Conservation (phyloP, 2,329 filamentous ascomycete species). For the Paraconiothyrium sp. region DNA sequence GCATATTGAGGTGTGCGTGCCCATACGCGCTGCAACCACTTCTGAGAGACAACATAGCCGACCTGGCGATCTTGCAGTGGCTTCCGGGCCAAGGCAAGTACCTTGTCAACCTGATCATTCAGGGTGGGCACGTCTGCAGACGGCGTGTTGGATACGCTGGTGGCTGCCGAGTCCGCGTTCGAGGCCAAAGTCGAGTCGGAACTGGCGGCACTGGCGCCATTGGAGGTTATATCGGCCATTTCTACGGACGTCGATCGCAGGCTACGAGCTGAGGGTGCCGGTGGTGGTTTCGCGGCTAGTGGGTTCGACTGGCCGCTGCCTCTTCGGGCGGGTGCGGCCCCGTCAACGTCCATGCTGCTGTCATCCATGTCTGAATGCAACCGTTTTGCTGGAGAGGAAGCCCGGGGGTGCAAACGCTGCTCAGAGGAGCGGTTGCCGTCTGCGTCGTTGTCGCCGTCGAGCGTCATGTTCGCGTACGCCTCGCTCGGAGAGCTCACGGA, state of each 20-base stretch:
- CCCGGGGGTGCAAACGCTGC: conserved; percentile 48
- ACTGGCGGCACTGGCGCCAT: conserved; percentile 34
- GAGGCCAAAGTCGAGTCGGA: conserved; percentile 41
- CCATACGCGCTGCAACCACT: conserved; percentile 72
- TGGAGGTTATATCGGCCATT: conserved; percentile 51
- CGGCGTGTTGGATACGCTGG: conserved; percentile 32
- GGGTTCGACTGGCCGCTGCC: conserved; percentile 39
- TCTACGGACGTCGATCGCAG: conserved; percentile 54
- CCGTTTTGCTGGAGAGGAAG: conserved; percentile 65
- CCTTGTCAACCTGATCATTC: conserved; percentile 78
- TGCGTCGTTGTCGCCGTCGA: conserved; percentile 53
- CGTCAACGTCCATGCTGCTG: conserved; percentile 48
- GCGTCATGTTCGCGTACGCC: conserved; percentile 62
- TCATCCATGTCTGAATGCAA: conserved; percentile 65
- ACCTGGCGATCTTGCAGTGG: conserved; percentile 75
- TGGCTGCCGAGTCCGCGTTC: conserved; percentile 34
- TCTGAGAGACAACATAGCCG: conserved; percentile 79
- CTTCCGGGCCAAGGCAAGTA: conserved; percentile 68
- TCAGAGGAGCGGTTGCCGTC: conserved; percentile 35
- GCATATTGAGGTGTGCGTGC: conserved; percentile 45
- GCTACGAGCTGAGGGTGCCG: conserved; percentile 35
- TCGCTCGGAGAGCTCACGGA: conserved; percentile 60
- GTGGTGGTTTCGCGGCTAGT: conserved; percentile 37
- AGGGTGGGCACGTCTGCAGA: conserved; percentile 40
- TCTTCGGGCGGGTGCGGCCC: conserved; percentile 25